Evolutionary conservation across 2,329 filamentous ascomycete genomes (phyloP).

Genomic region (Magnaporthiopsis poae): DNA sequence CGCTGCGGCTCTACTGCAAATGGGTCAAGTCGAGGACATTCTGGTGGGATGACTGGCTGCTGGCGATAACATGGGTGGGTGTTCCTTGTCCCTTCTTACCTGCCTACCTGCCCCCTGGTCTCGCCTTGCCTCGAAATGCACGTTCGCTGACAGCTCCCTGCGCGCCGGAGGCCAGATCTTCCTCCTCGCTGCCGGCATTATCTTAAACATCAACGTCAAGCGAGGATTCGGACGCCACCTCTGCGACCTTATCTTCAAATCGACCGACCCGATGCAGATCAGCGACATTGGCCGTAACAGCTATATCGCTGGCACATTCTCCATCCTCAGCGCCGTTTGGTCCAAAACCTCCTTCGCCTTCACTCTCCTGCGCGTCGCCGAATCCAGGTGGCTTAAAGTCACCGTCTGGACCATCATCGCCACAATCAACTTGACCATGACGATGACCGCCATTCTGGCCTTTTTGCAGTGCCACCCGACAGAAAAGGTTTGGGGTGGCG

Average conservation of each 20-base stretch:
- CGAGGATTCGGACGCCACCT: conserved; percentile 10
- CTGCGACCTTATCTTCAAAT: conserved; percentile 8
- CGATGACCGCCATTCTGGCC: conserved; percentile 14
- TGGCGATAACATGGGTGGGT: conserved; percentile 2
- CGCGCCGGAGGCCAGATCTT: background rate
- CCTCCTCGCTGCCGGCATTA: background rate
- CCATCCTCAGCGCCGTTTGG: conserved; percentile 22
- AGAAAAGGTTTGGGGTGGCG: conserved; percentile 10
- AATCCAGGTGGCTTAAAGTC: conserved; percentile 13
- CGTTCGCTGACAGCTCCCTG: background rate
- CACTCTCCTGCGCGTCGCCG: conserved; percentile 24
- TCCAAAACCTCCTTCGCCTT: conserved; percentile 30
- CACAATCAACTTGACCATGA: conserved; percentile 22
- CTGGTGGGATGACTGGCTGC: conserved; percentile 7
- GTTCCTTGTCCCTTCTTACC: background rate
- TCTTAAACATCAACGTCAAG: conserved; percentile 8
- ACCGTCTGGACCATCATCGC: conserved; percentile 24
- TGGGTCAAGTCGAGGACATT: background rate
- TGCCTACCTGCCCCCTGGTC: too few species aligned
- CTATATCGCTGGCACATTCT: conserved; percentile 18
- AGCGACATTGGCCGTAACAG: background rate
- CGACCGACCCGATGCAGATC: background rate
- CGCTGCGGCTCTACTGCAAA: conserved; percentile 20
- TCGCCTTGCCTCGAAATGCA: too few species aligned
- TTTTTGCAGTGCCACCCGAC: conserved; percentile 11